Conservation (phyloP, 805 yeast genomes). For the Brettanomyces nanus region DNA sequence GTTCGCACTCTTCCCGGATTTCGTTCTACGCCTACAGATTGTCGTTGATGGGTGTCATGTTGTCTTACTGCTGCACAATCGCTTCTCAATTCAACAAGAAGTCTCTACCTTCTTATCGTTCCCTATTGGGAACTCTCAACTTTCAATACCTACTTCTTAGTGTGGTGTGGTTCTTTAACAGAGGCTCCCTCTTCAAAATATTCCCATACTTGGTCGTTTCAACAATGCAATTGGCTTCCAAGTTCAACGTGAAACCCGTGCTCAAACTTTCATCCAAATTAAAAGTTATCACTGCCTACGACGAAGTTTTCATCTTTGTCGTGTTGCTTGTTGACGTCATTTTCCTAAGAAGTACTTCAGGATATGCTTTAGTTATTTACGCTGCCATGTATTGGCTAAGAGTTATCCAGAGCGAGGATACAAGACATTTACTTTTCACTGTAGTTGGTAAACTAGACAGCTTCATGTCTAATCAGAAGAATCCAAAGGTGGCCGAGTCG, state of each 20-base stretch:
- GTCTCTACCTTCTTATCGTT: slow-evolving; percentile 50
- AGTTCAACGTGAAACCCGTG: slow-evolving; percentile 33
- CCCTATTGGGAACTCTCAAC: slow-evolving; percentile 64
- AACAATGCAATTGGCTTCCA: slow-evolving; percentile 42
- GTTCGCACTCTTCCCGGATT: slow-evolving; percentile 31
- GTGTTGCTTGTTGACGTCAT: slow-evolving; percentile 52
- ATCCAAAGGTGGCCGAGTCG: slow-evolving; percentile 32
- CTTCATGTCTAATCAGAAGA: slow-evolving; percentile 32
- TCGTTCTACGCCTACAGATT: slow-evolving; percentile 48
- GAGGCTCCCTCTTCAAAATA: slow-evolving; percentile 57
- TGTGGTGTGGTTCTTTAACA: slow-evolving; percentile 52
- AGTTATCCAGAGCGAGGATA: slow-evolving; percentile 45
- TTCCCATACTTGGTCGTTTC: slow-evolving; percentile 54
- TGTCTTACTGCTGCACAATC: slow-evolving; percentile 45
- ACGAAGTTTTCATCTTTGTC: slow-evolving; percentile 48
- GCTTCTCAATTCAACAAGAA: slow-evolving; percentile 51
- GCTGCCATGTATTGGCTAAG: slow-evolving; percentile 62
- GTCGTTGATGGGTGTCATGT: slow-evolving; percentile 46
- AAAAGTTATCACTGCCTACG: slow-evolving; percentile 44
- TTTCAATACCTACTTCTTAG: slow-evolving; percentile 60
- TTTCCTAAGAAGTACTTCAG: slow-evolving; percentile 58
- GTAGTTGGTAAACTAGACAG: slow-evolving; percentile 37
- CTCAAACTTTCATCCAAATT: slow-evolving; percentile 30
- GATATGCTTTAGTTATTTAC: slow-evolving; percentile 55
- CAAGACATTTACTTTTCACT: slow-evolving; percentile 35